Evolutionary conservation across 345 rosid species (phyloP), one percentile per base, ranked within the genome.

Genomic region (Capsella bursapastoris): DNA sequence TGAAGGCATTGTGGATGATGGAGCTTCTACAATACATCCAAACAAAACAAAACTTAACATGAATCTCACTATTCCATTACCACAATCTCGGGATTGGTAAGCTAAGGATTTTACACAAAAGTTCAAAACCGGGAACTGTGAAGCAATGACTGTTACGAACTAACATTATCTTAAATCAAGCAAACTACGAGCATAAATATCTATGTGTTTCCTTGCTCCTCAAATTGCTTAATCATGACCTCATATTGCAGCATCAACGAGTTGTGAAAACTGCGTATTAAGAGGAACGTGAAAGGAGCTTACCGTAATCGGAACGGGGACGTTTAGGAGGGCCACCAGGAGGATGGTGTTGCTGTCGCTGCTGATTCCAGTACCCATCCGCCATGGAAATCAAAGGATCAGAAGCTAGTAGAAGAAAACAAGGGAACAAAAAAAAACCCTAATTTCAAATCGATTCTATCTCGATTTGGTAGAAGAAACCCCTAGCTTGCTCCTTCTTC

Each of bases 311-410:
- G 28, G 85, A 41, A 37, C 93, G 97, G 31, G 72, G 85, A 41
- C 97, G 89, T 78, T 91, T 89, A 25, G 74, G 83, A 78, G 79
- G 78, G 43, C 83, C 88, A 52, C 77, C 78, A 80, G 56, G 50
- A 84, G 72, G 68, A 71, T 80, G 68, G 59, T 80, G 81, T 51
- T 75, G 76, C 2, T 77, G 76, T 57, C 80, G 31, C 72, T 71
- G 90, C 78, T 86, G 88, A 68, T 85, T 89, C 97, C 95, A 88
- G 84, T 84, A 89, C 50, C 86, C 88, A 58, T 86, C 91, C 70
- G 88, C 82, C 96, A 91, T 89, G 50, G 76, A 77, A 60, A 55
- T 41, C 55, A 32, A 57, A 8, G 57, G 28, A 52, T 68, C 64
- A 60, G 57, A 18, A 65, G 50, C 40, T 29, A 29, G 41, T n/a